Conservation (phyloP, 371 early-diverging fungal species). For the Cokeromyces recurvatus region DNA sequence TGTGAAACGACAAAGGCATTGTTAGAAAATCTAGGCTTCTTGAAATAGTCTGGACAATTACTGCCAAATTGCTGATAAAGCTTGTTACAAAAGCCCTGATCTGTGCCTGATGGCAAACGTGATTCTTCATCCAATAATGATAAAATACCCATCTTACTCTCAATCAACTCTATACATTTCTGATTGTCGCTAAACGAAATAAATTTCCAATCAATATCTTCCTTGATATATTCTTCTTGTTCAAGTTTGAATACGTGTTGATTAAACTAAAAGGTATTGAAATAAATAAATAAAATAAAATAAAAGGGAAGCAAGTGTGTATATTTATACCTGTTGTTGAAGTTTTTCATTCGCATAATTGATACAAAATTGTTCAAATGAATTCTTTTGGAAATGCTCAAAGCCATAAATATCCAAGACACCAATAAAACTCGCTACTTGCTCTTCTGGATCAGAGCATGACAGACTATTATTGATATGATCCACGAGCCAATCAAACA, state of each 20-base stretch:
- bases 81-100: slow-evolving; percentile 80
- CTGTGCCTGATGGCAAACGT: slow-evolving; percentile 89
- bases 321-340: slow-evolving; percentile 83
- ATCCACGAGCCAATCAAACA: slow-evolving; percentile 93
- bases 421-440: slow-evolving; percentile 77
- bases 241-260: slow-evolving; percentile 79
- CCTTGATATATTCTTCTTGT: slow-evolving; percentile 93
- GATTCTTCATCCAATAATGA: slow-evolving; percentile 95
- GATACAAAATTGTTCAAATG: slow-evolving; percentile 99
- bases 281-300: too few species aligned
- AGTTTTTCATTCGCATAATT: slow-evolving; percentile 98
- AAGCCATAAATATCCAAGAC: slow-evolving; percentile 97
- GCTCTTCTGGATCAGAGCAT: slow-evolving; percentile 44
- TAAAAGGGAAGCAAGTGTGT: too few species aligned
- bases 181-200: slow-evolving; percentile 99
- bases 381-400: slow-evolving; percentile 96
- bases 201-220: slow-evolving; percentile 87
- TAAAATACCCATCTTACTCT: slow-evolving; percentile 92
- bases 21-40: slow-evolving; percentile 85
- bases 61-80: slow-evolving; percentile 74
- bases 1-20: slow-evolving; percentile 83
- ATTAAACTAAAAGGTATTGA: slow-evolving; percentile 74
- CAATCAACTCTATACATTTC: slow-evolving; percentile 98
- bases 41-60: slow-evolving; percentile 73
- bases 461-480: slow-evolving; percentile 78